Base-by-base conservation (phyloP, 257 asterid species). In the Salvia rosmarinus region DNA sequence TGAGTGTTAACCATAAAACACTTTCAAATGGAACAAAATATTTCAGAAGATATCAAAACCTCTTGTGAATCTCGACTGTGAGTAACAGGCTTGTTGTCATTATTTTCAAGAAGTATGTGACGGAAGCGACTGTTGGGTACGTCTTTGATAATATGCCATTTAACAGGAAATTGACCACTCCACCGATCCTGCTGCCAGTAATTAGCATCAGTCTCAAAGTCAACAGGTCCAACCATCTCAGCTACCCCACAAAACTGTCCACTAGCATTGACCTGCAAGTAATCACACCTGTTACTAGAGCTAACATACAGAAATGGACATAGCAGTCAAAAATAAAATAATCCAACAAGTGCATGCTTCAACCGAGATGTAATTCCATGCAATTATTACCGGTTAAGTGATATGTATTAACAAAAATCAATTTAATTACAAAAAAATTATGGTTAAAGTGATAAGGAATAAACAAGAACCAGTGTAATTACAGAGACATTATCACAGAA, bases 121-220 rank as follows among this genome's bases (percentile, higher is more conserved):
- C 98, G 95, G 70, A 95, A 88, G 84, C 88, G 91, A 79, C 91
- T 88, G 82, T 95, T 95, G 17, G 99, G 97, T 42, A 95, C 96
- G 73, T 95, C 98, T 82, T 95, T 95, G 46, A 95, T 86, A 52
- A 95, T 75, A 74, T 87, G 92, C 99, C 99, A 95, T 75, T 90
- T 88, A 58, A 95, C 99, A 52, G 96, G 98, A 80, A 95, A 95
- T 82, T 88, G 96, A 55, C 99, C 99, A 59, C 91, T 95, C 99
- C 99, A 95, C 83, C 99, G 86, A 76, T 95, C 98, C 82, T 91
- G 98, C 89, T 89, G 97, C 99, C 99, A 95, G 90, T 95, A 87
- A 70, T 95, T 94, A 19, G 99, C 98, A 81, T 89, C 88, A 55
- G 86, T 88, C 73, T 95, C 96, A 72, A 95, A 95, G 81, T 95